phyloP scores from a whole-genome alignment of 352 stramenopile genomes.

The Globisporangium takayamanum region DNA sequence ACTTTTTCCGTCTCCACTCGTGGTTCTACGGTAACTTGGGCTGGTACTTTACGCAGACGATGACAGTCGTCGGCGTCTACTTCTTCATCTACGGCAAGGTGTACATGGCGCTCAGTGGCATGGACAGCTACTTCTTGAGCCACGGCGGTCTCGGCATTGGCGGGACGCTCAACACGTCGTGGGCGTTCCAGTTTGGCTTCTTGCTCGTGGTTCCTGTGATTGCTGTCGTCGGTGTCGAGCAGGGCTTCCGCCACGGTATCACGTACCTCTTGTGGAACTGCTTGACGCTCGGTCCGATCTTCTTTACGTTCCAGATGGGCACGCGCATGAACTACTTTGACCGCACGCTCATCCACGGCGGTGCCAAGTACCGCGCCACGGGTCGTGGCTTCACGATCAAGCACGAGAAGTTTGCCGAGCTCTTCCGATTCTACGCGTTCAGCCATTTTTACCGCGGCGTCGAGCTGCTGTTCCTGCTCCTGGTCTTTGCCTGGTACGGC shows the following conservation, averaged over 20 bases:
- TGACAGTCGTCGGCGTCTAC: slow-evolving; percentile 97
- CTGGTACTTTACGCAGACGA: slow-evolving; percentile 97
- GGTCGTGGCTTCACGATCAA: slow-evolving; percentile 93
- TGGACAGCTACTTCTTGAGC: slow-evolving; percentile 90
- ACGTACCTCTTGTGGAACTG: slow-evolving; percentile 93
- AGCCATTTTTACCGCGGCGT: slow-evolving; percentile 98
- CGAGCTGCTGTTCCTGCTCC: slow-evolving; percentile 86
- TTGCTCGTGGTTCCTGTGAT: slow-evolving; percentile 96
- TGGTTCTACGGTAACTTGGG: slow-evolving; percentile 99
- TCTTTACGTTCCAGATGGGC: slow-evolving; percentile 96
- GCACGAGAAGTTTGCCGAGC: slow-evolving; percentile 95
- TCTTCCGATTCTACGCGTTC: slow-evolving; percentile 97
- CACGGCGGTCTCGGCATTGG: slow-evolving; percentile 91
- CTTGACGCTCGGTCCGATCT: slow-evolving; percentile 95
- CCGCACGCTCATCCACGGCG: slow-evolving; percentile 95
- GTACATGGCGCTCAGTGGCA: slow-evolving; percentile 91
- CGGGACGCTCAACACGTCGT: slow-evolving; percentile 94
- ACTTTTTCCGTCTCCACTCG: slow-evolving; percentile 9
- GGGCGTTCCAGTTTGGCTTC: slow-evolving; percentile 93
- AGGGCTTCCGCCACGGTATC: slow-evolving; percentile 92
- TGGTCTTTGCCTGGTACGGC: slow-evolving; percentile 87
- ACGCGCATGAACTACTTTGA: slow-evolving; percentile 98
- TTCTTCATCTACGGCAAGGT: slow-evolving; percentile 98
- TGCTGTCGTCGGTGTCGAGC: slow-evolving; percentile 92
- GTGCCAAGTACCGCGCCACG: slow-evolving; percentile 96